Evolutionary conservation across 2,329 filamentous ascomycete genomes (phyloP), one percentile per base, ranked within the genome.

Genomic region (Colletotrichum sp.): DNA sequence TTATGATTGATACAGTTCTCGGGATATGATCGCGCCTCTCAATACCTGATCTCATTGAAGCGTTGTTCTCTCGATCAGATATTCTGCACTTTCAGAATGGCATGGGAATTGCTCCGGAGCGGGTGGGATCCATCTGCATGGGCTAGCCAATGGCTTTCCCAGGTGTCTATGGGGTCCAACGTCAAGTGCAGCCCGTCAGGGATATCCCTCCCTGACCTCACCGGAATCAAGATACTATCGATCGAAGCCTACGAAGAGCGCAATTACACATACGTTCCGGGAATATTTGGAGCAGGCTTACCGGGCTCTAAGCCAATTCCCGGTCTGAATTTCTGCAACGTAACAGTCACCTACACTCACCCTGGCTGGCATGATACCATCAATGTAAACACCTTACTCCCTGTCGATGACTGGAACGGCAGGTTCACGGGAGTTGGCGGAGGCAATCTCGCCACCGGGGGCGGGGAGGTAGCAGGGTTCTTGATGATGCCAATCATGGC

Each of bases 381-480:
- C 68, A 26, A 67, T 8, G 63, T 79, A 5, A 73, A 80, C 28
- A 71, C 79, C 16, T 78, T 63, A 69, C 75, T 79, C 2, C 78
- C 78, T 6, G n/a, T 44, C 5, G 28, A 36, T 3, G 68, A 71
- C n/a, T 80, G 77, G 74, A 79, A 78, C 52, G 65, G 48, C 8
- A 71, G 77, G 5, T 60, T 79, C 65, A 57, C 72, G 12, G 71
- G 62, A 15, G 64, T 73, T 13, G 76, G 79, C 1, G 78, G 78
- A 9, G 73, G 79, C 52, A 48, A 48, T 48, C 39, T 48, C 2
- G 39, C 39, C 1, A 48, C 39, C 18, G 39, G 39, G 18, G 39
- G 18, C 1, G 39, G 39, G 2, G 5, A 48, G 18, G 39, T 48
- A 2, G 39, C 39, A 1, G 39, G 39, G 39, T 48, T 48, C 18